A percentile compares a stretch with the other conserved stretches of the same genome.
Conservation (phyloP, 441 rosid genomes). For the Mallotus japonicus region DNA sequence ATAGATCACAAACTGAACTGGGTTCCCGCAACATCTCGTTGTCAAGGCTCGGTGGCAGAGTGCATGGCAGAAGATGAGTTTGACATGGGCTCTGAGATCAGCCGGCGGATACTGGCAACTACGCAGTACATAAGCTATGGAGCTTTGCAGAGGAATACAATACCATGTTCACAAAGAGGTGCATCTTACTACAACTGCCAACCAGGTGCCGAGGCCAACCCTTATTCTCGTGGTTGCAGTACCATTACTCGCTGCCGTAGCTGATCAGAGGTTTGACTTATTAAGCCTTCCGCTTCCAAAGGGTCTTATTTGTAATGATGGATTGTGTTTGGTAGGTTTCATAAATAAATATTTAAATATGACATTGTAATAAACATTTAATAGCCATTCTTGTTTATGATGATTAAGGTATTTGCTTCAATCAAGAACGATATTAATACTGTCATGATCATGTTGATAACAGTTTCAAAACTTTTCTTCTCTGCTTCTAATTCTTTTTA, state of each 20-base stretch:
- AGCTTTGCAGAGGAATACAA: slow-evolving; percentile 67
- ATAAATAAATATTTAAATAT: not conserved
- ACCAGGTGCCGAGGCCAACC: slow-evolving; percentile 73
- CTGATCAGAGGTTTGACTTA: not conserved
- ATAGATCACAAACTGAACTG: slow-evolving; percentile 38
- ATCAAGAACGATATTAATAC: no score
- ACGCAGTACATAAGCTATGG: slow-evolving; percentile 69
- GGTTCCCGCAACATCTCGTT: slow-evolving; percentile 30
- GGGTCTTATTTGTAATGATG: not conserved
- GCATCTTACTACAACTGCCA: slow-evolving; percentile 89
- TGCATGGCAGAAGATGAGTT: slow-evolving; percentile 46
- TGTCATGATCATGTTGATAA: no score
- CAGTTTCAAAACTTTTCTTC: no score
- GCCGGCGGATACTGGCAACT: slow-evolving; percentile 67
- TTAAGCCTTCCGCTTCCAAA: no score
- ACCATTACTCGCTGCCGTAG: slow-evolving; percentile 65
- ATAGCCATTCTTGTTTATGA: not conserved
- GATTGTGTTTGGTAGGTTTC: not conserved
- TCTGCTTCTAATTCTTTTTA: no score
- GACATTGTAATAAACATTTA: not conserved
- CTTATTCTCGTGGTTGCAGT: slow-evolving; percentile 87
- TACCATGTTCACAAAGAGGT: slow-evolving; percentile 89
- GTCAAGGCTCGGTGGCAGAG: slow-evolving; percentile 60
- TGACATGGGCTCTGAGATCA: slow-evolving; percentile 66
- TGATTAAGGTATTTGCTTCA: not conserved